Conservation (phyloP, 495 filamentous ascomycete genomes). For the Amphirosellinia nigrospora region DNA sequence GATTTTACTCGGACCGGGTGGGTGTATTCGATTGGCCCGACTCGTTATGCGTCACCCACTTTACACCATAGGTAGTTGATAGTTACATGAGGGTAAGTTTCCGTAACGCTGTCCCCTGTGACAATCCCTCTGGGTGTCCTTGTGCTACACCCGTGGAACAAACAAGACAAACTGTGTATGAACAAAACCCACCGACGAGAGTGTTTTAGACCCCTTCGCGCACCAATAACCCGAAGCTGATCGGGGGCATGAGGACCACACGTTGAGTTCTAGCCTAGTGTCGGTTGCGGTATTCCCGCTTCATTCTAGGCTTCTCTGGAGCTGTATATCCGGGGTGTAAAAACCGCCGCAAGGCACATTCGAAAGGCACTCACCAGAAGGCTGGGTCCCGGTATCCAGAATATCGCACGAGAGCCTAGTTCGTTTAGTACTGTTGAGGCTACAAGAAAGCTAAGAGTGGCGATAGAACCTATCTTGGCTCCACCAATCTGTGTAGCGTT, state of each 20-base stretch:
- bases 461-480: neutral
- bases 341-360: neutral
- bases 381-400: neutral
- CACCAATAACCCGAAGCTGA: neutral
- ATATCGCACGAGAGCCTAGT: neutral
- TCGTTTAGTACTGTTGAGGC: neutral
- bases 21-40: neutral
- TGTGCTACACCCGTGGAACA: neutral
- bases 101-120: neutral
- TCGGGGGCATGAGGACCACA: neutral
- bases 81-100: neutral
- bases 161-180: neutral
- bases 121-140: neutral
- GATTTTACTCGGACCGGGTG: neutral
- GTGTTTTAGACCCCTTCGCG: slow-evolving; percentile 2
- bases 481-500: neutral
- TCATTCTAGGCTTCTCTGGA: neutral
- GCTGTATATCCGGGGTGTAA: neutral
- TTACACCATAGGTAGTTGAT: neutral
- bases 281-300: neutral
- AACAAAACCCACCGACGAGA: neutral
- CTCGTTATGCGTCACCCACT: neutral
- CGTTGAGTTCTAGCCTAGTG: neutral
- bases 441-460: neutral
- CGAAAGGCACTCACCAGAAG: neutral